Base-by-base conservation (phyloP, 208 protist genomes). In the Kentomonas sorsogonicus region DNA sequence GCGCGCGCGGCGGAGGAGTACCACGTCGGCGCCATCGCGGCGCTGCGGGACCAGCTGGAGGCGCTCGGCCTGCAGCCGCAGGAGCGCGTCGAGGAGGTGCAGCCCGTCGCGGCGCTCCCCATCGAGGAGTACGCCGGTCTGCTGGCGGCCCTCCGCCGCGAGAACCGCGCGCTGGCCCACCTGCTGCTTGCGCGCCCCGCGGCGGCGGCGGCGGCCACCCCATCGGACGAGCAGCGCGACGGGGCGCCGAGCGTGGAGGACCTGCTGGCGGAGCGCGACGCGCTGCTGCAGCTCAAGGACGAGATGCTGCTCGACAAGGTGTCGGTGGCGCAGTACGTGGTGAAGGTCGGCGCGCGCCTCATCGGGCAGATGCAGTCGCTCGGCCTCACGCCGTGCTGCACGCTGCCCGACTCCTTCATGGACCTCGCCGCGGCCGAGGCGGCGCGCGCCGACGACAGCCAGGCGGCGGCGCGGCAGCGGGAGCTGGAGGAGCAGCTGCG, bases 291-390 rank as follows among this genome's bases (percentile, higher is more conserved):
- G 52, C 46, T 86, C 16, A 88, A 86, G 71, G 86, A 93, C 46
- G 79, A 87, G 63, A 55, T 84, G 40, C 60, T 93, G 52, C 59
- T 93, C 27, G 86, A 89, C 57, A 84, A 88, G 65, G 70, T 69
- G 39, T 79, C 86, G 9, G 80, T 86, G 77, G 63, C 74, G 52
- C 69, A 93, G 68, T 89, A 86, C 72, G 69, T 87, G 50, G 80
- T 74, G 22, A 86, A 74, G 30, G 29, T 93, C 11, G 69, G 74
- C 15, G 72, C 72, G 20, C 74, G 86, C 7, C 74, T 93, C 9
- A 85, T 81, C 26, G 77, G 68, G 29, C 86, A 93, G 66, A 83
- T 93, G 70, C 64, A 87, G 56, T 45, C 67, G 23, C 63, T 84
- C 7, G 76, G 72, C 29, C 65, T 88, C 27, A 62, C 53, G 44